phyloP scores from a whole-genome alignment of 2,329 filamentous ascomycete species.

The Stromatinia cepivora region DNA sequence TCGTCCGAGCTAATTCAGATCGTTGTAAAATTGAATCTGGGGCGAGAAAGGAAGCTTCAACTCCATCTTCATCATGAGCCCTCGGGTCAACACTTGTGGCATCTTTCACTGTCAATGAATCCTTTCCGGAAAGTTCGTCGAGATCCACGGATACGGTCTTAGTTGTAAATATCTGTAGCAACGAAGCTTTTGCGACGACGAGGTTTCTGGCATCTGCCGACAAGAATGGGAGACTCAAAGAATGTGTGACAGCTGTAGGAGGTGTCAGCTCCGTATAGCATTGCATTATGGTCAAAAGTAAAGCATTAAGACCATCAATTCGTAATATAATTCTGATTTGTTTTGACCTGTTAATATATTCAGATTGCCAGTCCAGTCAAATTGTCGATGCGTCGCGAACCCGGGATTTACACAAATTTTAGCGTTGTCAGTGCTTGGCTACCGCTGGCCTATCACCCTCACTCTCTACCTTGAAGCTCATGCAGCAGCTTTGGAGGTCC shows the following conservation, averaged over 20 bases:
- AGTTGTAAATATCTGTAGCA: conserved; percentile 86
- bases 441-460: conserved; percentile 6
- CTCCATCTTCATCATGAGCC: conserved; percentile 58
- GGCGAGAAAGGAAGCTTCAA: conserved; percentile 66
- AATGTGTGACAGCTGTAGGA: conserved; percentile 91
- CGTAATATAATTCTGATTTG: conserved; percentile 14
- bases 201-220: conserved; percentile 78
- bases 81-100: conserved; percentile 52
- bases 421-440: neutral
- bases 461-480: conserved; percentile 4
- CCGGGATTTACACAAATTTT: conserved; percentile 19
- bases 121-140: conserved; percentile 33
- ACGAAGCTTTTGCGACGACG: conserved; percentile 85
- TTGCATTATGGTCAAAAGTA: conserved; percentile 65
- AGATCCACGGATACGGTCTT: conserved; percentile 66
- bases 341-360: conserved; percentile 8
- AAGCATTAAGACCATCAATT: conserved; percentile 25
- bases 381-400: conserved; percentile 14
- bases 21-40: conserved; percentile 61
- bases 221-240: conserved; percentile 75
- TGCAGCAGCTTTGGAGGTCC: neutral
- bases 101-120: conserved; percentile 42
- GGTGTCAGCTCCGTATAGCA: conserved; percentile 95
- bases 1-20: conserved; percentile 63
- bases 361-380: neutral